Evolutionary conservation across 495 filamentous ascomycete genomes (phyloP), one percentile per base, ranked within the genome.

Genomic region (Cryomyces antarcticus): DNA sequence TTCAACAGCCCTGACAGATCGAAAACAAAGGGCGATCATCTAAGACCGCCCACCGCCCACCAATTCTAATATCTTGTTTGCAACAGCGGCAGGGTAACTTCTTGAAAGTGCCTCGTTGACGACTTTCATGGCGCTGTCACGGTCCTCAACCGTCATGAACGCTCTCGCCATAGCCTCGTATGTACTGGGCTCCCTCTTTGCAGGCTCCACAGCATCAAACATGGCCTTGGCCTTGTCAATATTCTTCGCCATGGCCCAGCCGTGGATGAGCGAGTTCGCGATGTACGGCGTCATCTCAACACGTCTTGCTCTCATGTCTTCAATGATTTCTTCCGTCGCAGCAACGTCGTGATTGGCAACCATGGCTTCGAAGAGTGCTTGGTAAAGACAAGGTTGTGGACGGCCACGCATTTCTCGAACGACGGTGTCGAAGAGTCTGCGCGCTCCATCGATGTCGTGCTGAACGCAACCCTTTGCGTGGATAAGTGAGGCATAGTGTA

Each of bases 81-180:
- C 79, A 5, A 97, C 89, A 5, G 89, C 88, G 41, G 73, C 69
- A 28, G 89, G 89, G 56, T 97, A 97, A 12, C 89, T 88, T 36
- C 88, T 68, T 31, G 72, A 75, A 34, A 92, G 68, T 77, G 93
- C 95, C 69, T 97, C 89, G 43, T 78, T 69, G 34, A 94, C 92
- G 29, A 92, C 78, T 28, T 41, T 57, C 56, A 80, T 72, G 34
- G 89, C 89, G 30, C 64, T 65, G 30, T 73, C 68, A 28, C 79
- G 73, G 48, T 93, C 79, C 49, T 92, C 79, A 0, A 79, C 80
- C 3, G 80, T 71, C 39, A 96, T 69, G 65, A 79, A 95, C 0
- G 92, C 92, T 24, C 92, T 72, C 13, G 85, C 93, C 92, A 97
- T 97, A 31, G 88, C 87, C 63, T 97, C 89, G 56, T 97, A 97